Conservation (phyloP, 495 filamentous ascomycete species). For the Beverwykella pulmonaria region DNA sequence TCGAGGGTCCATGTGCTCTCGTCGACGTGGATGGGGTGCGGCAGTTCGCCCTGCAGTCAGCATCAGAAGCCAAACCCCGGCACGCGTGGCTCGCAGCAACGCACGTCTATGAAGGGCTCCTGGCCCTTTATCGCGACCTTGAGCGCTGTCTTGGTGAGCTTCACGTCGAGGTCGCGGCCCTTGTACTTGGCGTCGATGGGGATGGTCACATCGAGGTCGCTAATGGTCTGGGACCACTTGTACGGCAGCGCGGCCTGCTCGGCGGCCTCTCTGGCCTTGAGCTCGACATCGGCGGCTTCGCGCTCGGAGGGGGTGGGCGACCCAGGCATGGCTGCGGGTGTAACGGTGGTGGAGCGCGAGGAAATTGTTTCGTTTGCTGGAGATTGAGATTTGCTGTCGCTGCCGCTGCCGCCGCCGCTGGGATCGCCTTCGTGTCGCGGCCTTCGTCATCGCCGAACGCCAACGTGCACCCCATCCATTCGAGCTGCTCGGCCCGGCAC, state of each 20-base stretch:
- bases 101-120: conserved; percentile 80
- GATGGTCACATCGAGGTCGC: conserved; percentile 80
- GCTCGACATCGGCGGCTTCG: conserved; percentile 62
- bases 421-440: not conserved
- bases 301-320: conserved; percentile 56
- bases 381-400: not conserved
- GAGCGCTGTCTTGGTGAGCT: conserved; percentile 76
- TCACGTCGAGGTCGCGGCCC: conserved; percentile 79
- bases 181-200: conserved; percentile 78
- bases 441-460: conserved; percentile 10
- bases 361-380: not conserved
- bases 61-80: conserved; percentile 16
- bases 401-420: too few relatives aligned
- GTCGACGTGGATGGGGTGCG: conserved; percentile 76
- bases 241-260: conserved; percentile 94
- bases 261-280: conserved; percentile 69
- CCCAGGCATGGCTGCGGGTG: conserved; percentile 25
- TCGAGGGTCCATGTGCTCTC: conserved; percentile 95
- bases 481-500: not conserved
- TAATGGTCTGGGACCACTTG: conserved; percentile 97
- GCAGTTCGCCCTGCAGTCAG: conserved; percentile 72
- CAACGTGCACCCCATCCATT: conserved; percentile 13
- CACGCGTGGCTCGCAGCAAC: conserved; percentile 11
- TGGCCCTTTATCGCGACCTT: conserved; percentile 87
- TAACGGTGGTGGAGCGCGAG: conserved; percentile 11